Evolutionary conservation across 768 basidiomycete species (phyloP).

Genomic region (Cystoderma amianthinum): DNA sequence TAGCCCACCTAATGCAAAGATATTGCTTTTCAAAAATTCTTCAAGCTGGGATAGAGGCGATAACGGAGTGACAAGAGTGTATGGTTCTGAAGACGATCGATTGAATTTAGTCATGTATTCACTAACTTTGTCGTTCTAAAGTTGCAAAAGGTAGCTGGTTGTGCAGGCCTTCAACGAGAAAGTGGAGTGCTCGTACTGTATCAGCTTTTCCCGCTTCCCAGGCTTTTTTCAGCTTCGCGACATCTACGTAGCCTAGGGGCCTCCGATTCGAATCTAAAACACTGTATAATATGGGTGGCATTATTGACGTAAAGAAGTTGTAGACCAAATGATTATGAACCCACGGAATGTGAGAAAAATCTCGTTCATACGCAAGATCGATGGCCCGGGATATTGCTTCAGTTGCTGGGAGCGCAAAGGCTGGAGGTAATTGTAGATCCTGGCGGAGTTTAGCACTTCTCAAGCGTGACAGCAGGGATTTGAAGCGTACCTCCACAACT

Average conservation of each 20-base stretch:
- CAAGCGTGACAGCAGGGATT: no score
- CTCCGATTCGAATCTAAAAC: conserved; percentile 67
- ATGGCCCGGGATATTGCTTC: conserved; percentile 74
- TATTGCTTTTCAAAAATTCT: conserved; percentile 61
- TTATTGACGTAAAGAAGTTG: neutral
- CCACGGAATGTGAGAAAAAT: conserved; percentile 92
- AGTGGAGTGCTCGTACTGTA: conserved; percentile 44
- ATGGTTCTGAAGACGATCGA: conserved; percentile 55
- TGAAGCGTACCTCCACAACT: conserved; percentile 92
- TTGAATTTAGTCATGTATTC: conserved; percentile 72
- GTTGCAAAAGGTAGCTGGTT: conserved; percentile 2
- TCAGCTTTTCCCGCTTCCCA: conserved; percentile 73
- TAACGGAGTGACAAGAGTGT: conserved; percentile 74
- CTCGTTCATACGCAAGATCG: conserved; percentile 86
- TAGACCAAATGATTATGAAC: no score
- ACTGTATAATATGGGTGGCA: conserved; percentile 26
- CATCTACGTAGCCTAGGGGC: conserved; percentile 83
- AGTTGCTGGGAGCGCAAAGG: conserved; percentile 69
- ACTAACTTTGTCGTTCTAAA: conserved; percentile 63
- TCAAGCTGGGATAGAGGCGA: conserved; percentile 81
- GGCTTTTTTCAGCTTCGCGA: conserved; percentile 62
- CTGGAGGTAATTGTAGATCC: conserved; percentile 82
- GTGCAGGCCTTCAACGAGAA: neutral
- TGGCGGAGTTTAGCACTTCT: conserved; percentile 12
- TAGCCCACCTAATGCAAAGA: conserved; percentile 67